These are phyloP conservation scores for Hypomyces perniciosus DNA, from an alignment of 2,329 filamentous ascomycete genomes.

Conservation along the genomic window DNA sequence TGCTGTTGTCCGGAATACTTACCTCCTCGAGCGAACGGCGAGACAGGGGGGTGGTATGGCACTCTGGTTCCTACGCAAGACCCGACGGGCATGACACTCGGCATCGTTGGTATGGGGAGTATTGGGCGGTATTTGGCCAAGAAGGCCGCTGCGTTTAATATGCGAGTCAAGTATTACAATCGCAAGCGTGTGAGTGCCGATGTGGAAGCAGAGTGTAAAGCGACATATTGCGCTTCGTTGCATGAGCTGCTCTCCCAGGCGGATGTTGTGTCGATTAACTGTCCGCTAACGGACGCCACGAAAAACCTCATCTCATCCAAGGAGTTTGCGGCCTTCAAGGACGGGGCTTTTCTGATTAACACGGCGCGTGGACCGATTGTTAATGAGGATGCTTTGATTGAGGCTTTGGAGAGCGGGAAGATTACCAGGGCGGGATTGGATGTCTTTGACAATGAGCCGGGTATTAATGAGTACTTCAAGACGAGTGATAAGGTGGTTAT, in stretches of 20 bases:
- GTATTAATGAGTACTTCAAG: constrained; percentile 33
- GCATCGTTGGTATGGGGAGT: constrained; percentile 42
- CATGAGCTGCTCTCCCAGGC: constrained; percentile 33
- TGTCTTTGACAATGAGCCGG: constrained; percentile 40
- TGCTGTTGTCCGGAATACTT: constrained; percentile 39
- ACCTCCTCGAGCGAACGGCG: constrained; percentile 30
- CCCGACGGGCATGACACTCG: constrained; percentile 38
- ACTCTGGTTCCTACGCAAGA: constrained; percentile 32
- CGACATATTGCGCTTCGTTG: constrained; percentile 31
- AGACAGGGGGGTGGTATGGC: constrained; percentile 34
- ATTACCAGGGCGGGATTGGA: constrained; percentile 43
- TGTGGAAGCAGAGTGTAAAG: constrained; percentile 29
- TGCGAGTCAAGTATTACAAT: constrained; percentile 40
- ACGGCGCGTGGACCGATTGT: constrained; percentile 45
- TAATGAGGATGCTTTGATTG: constrained; percentile 41
- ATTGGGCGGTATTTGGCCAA: constrained; percentile 40
- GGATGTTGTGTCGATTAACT: constrained; percentile 36
- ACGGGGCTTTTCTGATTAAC: constrained; percentile 42
- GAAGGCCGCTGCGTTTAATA: constrained; percentile 35
- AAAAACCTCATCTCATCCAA: constrained; percentile 31
- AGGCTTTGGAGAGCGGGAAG: constrained; percentile 41
- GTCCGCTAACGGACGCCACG: constrained; percentile 36
- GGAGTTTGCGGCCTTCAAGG: constrained; percentile 42
- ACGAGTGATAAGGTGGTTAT: constrained; percentile 35
- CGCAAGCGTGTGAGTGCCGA: constrained; percentile 28